These are phyloP conservation scores for Lactarius tabidus DNA, from an alignment of 768 basidiomycete genomes.

Conservation along the genomic window DNA sequence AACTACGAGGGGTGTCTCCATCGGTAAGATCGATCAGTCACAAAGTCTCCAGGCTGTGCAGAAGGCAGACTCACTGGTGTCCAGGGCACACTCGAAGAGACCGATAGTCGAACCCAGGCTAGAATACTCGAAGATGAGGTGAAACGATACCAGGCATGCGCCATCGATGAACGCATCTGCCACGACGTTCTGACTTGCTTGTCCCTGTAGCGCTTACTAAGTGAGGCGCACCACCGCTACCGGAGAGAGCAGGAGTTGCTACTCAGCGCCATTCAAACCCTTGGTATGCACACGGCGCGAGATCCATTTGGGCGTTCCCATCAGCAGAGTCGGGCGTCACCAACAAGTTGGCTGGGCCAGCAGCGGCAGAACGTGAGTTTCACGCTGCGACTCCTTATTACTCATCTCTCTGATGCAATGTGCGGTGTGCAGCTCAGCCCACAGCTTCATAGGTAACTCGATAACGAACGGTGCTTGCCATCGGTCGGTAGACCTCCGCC, in stretches of 20 bases:
- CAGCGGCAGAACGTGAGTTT: slow-evolving; percentile 25
- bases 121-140: slow-evolving; percentile 59
- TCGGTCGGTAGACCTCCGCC: not conserved
- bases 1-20: slow-evolving; percentile 42
- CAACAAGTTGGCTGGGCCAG: slow-evolving; percentile 26
- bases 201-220: slow-evolving; percentile 16
- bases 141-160: slow-evolving; percentile 17
- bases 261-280: slow-evolving; percentile 20
- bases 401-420: not conserved
- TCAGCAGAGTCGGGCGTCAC: slow-evolving; percentile 12
- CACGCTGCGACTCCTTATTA: not conserved
- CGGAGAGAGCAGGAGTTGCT: slow-evolving; percentile 26
- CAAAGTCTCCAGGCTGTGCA: not conserved
- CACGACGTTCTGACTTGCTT: not conserved
- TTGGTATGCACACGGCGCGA: slow-evolving; percentile 21
- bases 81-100: slow-evolving; percentile 65
- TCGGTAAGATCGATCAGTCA: slow-evolving; percentile 38
- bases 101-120: slow-evolving; percentile 63
- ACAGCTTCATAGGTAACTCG: slow-evolving; percentile 12
- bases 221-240: slow-evolving; percentile 24
- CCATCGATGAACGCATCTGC: slow-evolving; percentile 27
- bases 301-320: slow-evolving; percentile 18
- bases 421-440: slow-evolving; percentile 18
- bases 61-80: slow-evolving; percentile 1
- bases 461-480: not conserved